phyloP scores from a whole-genome alignment of 257 asterid species.

The Solanum lycopersicoides region DNA sequence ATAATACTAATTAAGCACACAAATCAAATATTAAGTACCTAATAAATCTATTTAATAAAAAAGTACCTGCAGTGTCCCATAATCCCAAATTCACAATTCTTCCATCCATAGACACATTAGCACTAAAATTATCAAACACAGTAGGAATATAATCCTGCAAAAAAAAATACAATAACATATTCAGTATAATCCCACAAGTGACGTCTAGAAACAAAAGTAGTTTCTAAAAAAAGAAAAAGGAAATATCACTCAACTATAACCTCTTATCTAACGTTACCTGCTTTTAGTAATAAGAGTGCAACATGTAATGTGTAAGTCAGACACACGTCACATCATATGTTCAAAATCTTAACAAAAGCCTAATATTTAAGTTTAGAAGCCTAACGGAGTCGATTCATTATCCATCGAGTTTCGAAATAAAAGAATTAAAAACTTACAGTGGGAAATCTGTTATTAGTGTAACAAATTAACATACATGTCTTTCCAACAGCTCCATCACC shows the following conservation, averaged over 20 bases:
- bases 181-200: not conserved
- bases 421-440: slow-evolving; percentile 47
- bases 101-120: slow-evolving; percentile 91
- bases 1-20: not conserved
- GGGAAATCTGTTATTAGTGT: slow-evolving; percentile 85
- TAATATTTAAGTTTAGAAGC: not conserved
- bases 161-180: not conserved
- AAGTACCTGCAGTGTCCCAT: slow-evolving; percentile 90
- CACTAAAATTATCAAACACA: slow-evolving; percentile 86
- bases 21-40: not conserved
- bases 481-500: slow-evolving; percentile 98
- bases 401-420: not conserved
- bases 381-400: not conserved
- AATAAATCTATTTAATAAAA: not conserved
- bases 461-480: slow-evolving; percentile 95
- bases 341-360: not conserved
- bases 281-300: not conserved
- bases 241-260: not conserved
- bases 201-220: rapidly evolving
- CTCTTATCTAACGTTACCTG: not conserved
- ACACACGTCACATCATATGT: not conserved
- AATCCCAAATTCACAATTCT: slow-evolving; percentile 85
- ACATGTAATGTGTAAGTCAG: not conserved
- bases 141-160: slow-evolving; percentile 86
- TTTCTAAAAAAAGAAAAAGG: not conserved